phyloP scores from a whole-genome alignment of 768 basidiomycete genomes.

The Hygrophoropsis aurantiaca region DNA sequence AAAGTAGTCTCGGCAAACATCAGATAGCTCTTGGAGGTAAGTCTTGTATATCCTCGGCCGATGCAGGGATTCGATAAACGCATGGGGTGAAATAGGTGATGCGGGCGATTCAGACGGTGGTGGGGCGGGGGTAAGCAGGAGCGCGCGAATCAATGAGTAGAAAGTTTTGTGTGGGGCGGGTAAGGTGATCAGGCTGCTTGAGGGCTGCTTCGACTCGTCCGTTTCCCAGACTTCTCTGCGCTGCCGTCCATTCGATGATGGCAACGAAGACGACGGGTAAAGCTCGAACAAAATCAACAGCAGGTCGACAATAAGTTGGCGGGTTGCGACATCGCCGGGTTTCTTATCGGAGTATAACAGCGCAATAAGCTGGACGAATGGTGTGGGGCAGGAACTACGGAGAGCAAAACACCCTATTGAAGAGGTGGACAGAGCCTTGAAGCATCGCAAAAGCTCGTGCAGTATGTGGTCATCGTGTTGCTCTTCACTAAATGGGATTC shows the following conservation, averaged over 20 bases:
- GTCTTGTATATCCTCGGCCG: slow-evolving; percentile 74
- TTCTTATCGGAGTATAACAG: slow-evolving; percentile 97
- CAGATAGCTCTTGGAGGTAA: slow-evolving; percentile 81
- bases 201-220: slow-evolving; percentile 35
- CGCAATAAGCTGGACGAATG: slow-evolving; percentile 79
- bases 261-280: slow-evolving; percentile 72
- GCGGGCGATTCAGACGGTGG: slow-evolving; percentile 63
- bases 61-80: slow-evolving; percentile 76
- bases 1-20: slow-evolving; percentile 91
- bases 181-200: slow-evolving; percentile 58
- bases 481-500: slow-evolving; percentile 70
- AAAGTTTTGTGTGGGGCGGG: slow-evolving; percentile 72
- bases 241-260: slow-evolving; percentile 43
- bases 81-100: slow-evolving; percentile 67
- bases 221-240: slow-evolving; percentile 60
- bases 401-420: slow-evolving; percentile 88
- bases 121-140: slow-evolving; percentile 74
- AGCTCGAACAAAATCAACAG: slow-evolving; percentile 86
- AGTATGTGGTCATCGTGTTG: slow-evolving; percentile 96
- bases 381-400: slow-evolving; percentile 84
- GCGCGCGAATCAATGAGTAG: slow-evolving; percentile 71
- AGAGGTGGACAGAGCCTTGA: slow-evolving; percentile 91
- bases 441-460: slow-evolving; percentile 87
- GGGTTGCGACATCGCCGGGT: slow-evolving; percentile 88
- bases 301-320: slow-evolving; percentile 89